These are phyloP conservation scores for Rhododendron henanense DNA, from an alignment of 148 eudicot genomes.

Conservation along the genomic window DNA sequence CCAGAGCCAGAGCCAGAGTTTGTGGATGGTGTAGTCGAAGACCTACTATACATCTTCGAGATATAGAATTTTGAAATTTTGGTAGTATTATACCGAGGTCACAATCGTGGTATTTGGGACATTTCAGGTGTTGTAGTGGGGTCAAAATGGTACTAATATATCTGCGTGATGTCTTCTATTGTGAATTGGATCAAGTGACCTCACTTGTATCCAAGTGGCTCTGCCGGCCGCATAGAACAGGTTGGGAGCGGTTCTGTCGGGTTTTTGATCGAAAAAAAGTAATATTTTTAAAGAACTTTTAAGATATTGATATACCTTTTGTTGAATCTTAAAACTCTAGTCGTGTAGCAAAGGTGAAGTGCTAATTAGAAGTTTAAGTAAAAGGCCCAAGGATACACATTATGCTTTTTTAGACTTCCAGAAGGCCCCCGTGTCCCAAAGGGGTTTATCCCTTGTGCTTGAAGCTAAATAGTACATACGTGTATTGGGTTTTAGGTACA, in stretches of 20 bases:
- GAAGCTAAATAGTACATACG: not conserved
- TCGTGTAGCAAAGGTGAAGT: not conserved
- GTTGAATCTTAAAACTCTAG: not conserved
- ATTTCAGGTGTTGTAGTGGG: not conserved
- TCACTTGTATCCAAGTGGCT: not conserved
- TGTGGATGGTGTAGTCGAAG: not conserved
- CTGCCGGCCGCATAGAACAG: not conserved
- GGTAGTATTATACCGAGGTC: not conserved
- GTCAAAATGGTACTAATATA: not conserved
- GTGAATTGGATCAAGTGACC: not conserved
- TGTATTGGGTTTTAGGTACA: not conserved
- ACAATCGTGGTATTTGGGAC: not conserved
- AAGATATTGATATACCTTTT: not conserved
- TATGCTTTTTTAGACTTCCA: constrained; percentile 14
- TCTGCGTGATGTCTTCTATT: not conserved
- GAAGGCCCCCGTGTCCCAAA: constrained; percentile 19
- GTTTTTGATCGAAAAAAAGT: not conserved
- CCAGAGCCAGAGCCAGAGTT: not conserved
- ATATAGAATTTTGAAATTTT: not conserved
- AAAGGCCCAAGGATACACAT: not conserved
- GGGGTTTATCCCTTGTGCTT: constrained; percentile 1
- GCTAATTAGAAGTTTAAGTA: not conserved
- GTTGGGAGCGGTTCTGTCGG: not conserved
- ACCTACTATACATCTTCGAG: not conserved
- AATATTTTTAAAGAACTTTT: not conserved